A percentile compares a stretch with the other conserved stretches of the same genome.
Conservation (phyloP, 1,284 basidiomycete species). For the Pseudozyma sp. region DNA sequence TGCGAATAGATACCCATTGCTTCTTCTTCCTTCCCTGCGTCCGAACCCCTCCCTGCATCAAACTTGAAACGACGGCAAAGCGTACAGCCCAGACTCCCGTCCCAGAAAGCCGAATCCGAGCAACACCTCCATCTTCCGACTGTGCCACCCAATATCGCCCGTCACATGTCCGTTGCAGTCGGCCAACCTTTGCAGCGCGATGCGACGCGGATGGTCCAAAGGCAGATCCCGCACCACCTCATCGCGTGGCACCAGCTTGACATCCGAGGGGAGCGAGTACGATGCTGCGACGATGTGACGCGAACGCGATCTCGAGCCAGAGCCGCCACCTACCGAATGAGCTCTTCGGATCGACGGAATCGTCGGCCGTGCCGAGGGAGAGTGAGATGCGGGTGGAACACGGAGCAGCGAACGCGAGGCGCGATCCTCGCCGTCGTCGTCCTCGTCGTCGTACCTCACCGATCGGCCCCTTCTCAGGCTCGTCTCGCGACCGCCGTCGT, state of each 20-base stretch:
- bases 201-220: constrained; percentile 76
- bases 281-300: constrained; percentile 22
- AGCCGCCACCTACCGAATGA: constrained; percentile 43
- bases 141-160: constrained; percentile 92
- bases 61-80: constrained; percentile 60
- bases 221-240: constrained; percentile 75
- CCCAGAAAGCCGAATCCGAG: constrained; percentile 90
- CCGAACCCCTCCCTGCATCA: constrained; percentile 7
- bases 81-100: constrained; percentile 89
- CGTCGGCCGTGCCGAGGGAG: constrained; percentile 13
- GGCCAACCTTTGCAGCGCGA: constrained; percentile 79
- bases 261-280: constrained; percentile 23
- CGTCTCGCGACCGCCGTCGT: neutral
- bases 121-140: constrained; percentile 95
- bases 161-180: constrained; percentile 87
- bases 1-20: neutral
- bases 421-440: constrained; percentile 3
- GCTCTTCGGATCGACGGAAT: constrained; percentile 42
- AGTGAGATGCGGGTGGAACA: constrained; percentile 9
- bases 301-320: constrained; percentile 55
- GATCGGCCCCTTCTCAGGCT: constrained; percentile 22
- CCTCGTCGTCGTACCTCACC: constrained; percentile 35
- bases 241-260: constrained; percentile 33
- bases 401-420: constrained; percentile 28
- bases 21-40: neutral